A percentile compares a stretch with the other conserved stretches of the same genome.
phyloP scores from a whole-genome alignment of 495 filamentous ascomycete genomes.

The Corynascus novoguineensis region DNA sequence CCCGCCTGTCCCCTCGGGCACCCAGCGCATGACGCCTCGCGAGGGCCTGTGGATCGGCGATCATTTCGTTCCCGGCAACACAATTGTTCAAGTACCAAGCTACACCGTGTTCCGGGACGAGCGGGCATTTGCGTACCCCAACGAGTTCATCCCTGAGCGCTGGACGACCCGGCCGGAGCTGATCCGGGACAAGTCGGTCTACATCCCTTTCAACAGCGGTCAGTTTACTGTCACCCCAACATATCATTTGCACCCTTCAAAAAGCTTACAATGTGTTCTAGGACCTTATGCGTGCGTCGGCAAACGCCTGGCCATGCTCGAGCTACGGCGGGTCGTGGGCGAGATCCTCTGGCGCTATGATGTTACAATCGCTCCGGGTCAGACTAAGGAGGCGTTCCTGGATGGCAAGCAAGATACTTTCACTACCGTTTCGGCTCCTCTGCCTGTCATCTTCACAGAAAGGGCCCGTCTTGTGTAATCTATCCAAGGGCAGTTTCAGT shows the following conservation, averaged over 20 bases:
- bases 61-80: constrained; percentile 32
- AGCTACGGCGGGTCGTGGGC: constrained; percentile 22
- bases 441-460: constrained; percentile 18
- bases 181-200: constrained; percentile 30
- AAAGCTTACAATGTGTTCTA: neutral
- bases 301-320: constrained; percentile 24
- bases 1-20: constrained; percentile 43
- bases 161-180: constrained; percentile 38
- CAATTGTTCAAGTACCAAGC: constrained; percentile 27
- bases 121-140: constrained; percentile 29
- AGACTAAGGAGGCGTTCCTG: constrained; percentile 15
- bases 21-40: constrained; percentile 39
- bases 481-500: neutral
- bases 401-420: constrained; percentile 23
- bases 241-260: neutral
- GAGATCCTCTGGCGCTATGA: constrained; percentile 24
- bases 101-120: constrained; percentile 25
- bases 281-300: constrained; percentile 25
- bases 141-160: constrained; percentile 41
- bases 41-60: constrained; percentile 43
- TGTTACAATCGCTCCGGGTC: constrained; percentile 4
- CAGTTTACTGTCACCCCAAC: constrained; percentile 1
- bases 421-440: constrained; percentile 15
- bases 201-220: constrained; percentile 32
- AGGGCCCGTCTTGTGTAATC: neutral